Evolutionary conservation across 73 alveolate genomes (phyloP).

Genomic region (Blepharisma stoltei): DNA sequence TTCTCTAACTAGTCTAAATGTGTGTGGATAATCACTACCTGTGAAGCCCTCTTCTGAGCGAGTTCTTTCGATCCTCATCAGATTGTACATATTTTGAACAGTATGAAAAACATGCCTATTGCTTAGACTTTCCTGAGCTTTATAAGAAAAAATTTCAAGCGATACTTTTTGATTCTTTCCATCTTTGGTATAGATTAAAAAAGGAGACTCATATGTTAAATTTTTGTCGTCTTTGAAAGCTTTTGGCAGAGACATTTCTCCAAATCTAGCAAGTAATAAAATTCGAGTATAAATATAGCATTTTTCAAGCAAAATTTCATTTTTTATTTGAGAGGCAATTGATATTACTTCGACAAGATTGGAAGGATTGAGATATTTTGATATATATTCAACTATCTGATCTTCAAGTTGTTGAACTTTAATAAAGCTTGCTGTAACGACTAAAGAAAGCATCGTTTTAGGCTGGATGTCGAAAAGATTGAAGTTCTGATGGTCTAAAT

Average conservation of each 20-base stretch:
- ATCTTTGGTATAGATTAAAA: neutral
- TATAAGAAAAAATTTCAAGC: neutral
- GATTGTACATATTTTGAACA: neutral
- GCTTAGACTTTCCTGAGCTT: constrained; percentile 1
- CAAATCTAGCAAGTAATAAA: neutral
- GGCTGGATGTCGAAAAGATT: neutral
- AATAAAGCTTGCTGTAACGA: constrained; percentile 9
- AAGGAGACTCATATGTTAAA: neutral
- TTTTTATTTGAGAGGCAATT: constrained; percentile 5
- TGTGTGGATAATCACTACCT: constrained; percentile 31
- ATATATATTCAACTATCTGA: neutral
- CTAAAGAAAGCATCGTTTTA: constrained; percentile 8
- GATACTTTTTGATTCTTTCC: neutral
- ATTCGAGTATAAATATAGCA: neutral
- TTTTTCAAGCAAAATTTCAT: neutral
- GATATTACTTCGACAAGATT: neutral
- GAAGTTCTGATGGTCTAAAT: constrained; percentile 14
- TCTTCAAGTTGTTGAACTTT: neutral
- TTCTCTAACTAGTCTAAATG: constrained; percentile 19
- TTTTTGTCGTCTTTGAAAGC: neutral
- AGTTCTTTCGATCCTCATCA: constrained; percentile 18
- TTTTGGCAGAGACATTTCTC: neutral
- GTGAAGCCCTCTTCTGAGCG: constrained; percentile 28
- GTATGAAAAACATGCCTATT: neutral
- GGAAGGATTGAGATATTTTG: neutral